phyloP scores from a whole-genome alignment of 805 yeast genomes.

The Cyberlindnera saturnus region DNA sequence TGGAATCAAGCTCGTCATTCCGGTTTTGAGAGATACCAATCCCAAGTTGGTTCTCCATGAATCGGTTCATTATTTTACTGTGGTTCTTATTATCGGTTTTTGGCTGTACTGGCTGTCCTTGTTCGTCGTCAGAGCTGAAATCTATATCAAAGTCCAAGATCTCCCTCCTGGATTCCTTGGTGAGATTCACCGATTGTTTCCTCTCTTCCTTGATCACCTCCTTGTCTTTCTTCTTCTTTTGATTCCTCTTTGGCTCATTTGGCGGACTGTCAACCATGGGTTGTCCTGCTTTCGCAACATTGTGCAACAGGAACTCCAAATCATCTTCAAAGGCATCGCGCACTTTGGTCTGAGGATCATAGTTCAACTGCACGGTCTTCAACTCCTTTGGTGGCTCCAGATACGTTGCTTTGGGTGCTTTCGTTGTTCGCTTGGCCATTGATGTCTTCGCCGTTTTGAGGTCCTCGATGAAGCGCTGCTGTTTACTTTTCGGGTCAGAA shows the following conservation, averaged over 20 bases:
- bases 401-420: constrained; percentile 3
- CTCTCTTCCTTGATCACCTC: no score
- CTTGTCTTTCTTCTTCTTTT: no score
- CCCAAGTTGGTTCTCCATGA: constrained; percentile 1
- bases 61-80: not conserved
- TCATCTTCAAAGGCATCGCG: constrained; percentile 16
- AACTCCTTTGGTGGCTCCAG: constrained; percentile 7
- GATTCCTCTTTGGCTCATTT: no score
- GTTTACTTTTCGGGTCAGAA: no score
- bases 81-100: not conserved
- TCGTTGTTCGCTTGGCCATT: constrained; percentile 7
- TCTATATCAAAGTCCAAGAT: constrained; percentile 14
- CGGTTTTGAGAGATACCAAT: not conserved
- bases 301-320: constrained; percentile 11
- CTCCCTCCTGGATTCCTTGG: constrained; percentile 8
- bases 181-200: not conserved
- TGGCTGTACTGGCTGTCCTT: not conserved
- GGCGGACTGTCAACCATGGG: no score
- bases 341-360: constrained; percentile 15
- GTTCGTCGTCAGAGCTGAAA: constrained; percentile 11
- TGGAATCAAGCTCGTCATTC: not conserved
- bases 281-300: not conserved
- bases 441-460: not conserved
- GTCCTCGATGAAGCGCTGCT: not conserved
- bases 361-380: not conserved